phyloP scores from a whole-genome alignment of 805 yeast species.

The Yarrowia divulgata region DNA sequence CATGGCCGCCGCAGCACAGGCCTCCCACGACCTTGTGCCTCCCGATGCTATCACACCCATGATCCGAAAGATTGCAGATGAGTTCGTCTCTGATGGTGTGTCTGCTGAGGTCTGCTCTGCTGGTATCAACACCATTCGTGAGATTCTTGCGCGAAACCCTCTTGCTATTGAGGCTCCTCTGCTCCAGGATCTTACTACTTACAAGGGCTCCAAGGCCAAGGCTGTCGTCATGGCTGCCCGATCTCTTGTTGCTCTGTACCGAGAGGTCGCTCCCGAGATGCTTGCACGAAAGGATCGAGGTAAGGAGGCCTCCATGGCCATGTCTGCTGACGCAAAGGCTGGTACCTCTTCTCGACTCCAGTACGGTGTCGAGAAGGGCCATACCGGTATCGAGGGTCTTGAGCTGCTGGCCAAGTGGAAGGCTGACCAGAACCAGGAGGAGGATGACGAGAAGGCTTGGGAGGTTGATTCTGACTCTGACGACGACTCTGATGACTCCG shows the following conservation, averaged over 20 bases:
- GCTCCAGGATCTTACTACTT: slow-evolving; percentile 86
- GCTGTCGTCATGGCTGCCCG: slow-evolving; percentile 95
- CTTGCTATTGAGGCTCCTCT: slow-evolving; percentile 88
- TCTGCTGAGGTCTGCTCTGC: slow-evolving; percentile 98
- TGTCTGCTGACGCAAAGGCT: slow-evolving; percentile 55
- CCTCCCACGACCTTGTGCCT: slow-evolving; percentile 95
- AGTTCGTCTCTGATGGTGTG: slow-evolving; percentile 97
- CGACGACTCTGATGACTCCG: slow-evolving; percentile 59
- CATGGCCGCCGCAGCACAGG: slow-evolving; percentile 96
- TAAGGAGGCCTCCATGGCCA: slow-evolving; percentile 83
- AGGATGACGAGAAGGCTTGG: slow-evolving; percentile 65
- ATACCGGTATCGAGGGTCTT: slow-evolving; percentile 86
- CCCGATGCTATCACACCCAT: slow-evolving; percentile 86
- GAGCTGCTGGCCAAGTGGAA: slow-evolving; percentile 91
- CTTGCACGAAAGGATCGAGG: slow-evolving; percentile 90
- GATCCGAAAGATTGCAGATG: slow-evolving; percentile 93
- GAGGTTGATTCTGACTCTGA: slow-evolving; percentile 61
- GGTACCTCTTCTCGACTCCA: slow-evolving; percentile 44
- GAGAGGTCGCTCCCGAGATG: slow-evolving; percentile 98
- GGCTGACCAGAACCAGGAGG: slow-evolving; percentile 61
- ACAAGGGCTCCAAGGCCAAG: slow-evolving; percentile 92
- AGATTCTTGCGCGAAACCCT: slow-evolving; percentile 91
- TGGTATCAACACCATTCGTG: slow-evolving; percentile 94
- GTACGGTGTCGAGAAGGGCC: slow-evolving; percentile 76
- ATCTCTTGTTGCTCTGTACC: slow-evolving; percentile 79